These are phyloP conservation scores for Ustilago shanxiensis DNA, from an alignment of 1,284 basidiomycete species.

Conservation along the genomic window DNA sequence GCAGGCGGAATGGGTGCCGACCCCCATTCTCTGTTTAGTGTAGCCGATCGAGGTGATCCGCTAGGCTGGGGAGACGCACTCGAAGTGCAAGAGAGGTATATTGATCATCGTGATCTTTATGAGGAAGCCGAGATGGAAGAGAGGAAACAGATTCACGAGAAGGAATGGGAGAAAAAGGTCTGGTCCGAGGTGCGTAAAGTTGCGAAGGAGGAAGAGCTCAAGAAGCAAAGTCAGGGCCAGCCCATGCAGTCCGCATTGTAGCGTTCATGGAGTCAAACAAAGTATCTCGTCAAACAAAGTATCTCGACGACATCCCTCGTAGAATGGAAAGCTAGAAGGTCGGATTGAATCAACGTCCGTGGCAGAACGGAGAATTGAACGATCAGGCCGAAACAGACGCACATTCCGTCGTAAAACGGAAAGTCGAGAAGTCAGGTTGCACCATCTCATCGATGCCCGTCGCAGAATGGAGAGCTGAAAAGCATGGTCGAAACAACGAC, in stretches of 20 bases:
- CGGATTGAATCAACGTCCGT: too few relatives aligned
- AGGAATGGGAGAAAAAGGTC: slow-evolving; percentile 48
- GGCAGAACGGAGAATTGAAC: too few relatives aligned
- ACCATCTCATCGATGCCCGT: too few relatives aligned
- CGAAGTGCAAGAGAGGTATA: slow-evolving; percentile 64
- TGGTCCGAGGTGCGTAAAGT: slow-evolving; percentile 47
- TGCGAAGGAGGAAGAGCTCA: slow-evolving; percentile 31
- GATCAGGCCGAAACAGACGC: too few relatives aligned
- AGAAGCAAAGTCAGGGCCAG: slow-evolving; percentile 17
- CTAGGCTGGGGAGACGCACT: slow-evolving; percentile 58
- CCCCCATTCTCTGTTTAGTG: slow-evolving; percentile 57
- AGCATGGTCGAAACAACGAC: too few relatives aligned
- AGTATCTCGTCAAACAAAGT: not conserved
- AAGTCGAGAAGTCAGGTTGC: too few relatives aligned
- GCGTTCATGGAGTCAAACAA: not conserved
- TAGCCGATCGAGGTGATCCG: slow-evolving; percentile 55
- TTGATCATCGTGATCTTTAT: slow-evolving; percentile 53
- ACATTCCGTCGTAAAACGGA: too few relatives aligned
- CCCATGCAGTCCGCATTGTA: not conserved
- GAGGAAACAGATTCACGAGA: slow-evolving; percentile 38
- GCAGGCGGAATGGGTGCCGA: slow-evolving; percentile 38
- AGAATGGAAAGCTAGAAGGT: not conserved
- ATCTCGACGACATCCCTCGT: not conserved
- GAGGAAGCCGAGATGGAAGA: slow-evolving; percentile 42
- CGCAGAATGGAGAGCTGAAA: too few relatives aligned